Percentiles rank a stretch among this genome's conserved stretches.
Evolutionary conservation across 441 rosid genomes (phyloP).

Genomic region (Gossypium aridum): DNA sequence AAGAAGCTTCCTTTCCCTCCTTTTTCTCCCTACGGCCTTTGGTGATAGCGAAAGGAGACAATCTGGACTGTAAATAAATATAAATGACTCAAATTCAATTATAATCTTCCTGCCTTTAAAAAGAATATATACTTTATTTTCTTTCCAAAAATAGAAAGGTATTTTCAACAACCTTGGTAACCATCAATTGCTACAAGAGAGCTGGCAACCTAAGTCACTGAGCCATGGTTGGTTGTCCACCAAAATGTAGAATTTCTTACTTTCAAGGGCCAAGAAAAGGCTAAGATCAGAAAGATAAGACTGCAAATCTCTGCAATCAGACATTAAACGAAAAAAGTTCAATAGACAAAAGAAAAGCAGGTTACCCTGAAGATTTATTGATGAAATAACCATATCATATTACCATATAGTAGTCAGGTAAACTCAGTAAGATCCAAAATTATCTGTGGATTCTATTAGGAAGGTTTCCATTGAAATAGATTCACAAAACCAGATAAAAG

Average conservation of each 20-base stretch:
- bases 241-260: conserved; percentile 71
- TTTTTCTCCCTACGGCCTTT: conserved; percentile 53
- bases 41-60: conserved; percentile 89
- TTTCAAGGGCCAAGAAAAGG: conserved; percentile 68
- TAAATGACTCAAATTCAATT: conserved; percentile 14
- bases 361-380: not conserved
- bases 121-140: not conserved
- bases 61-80: conserved; percentile 65
- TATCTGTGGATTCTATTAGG: not conserved
- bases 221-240: conserved; percentile 95
- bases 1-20: conserved; percentile 31
- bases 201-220: conserved; percentile 53
- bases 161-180: conserved; percentile 67
- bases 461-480: not conserved
- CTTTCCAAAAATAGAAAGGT: not conserved
- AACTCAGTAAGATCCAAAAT: not conserved
- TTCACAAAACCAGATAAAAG: not conserved
- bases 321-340: conserved; percentile 10
- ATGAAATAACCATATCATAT: not conserved
- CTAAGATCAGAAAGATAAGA: conserved; percentile 88
- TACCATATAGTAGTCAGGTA: not conserved
- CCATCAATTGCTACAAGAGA: conserved; percentile 91
- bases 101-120: not conserved
- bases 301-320: conserved; percentile 82
- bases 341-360: not conserved